phyloP scores from a whole-genome alignment of 2,329 filamentous ascomycete genomes.

The Fusarium incarnatum region DNA sequence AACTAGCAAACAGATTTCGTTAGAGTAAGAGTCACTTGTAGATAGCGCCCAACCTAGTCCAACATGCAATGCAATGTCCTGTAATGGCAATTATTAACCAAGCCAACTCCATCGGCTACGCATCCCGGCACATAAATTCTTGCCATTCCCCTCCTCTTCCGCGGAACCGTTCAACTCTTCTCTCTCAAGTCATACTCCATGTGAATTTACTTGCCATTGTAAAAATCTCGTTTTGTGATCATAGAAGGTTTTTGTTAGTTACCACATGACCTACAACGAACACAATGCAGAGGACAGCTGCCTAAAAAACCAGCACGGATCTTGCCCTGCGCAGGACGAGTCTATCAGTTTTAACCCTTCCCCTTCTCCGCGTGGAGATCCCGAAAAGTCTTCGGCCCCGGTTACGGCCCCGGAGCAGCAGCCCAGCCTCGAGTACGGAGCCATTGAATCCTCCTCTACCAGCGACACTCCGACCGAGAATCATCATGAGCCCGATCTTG shows the following conservation, averaged over 20 bases:
- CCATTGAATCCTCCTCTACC: constrained; percentile 2
- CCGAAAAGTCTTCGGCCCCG: constrained; percentile 18
- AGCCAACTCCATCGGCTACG: constrained; percentile 15
- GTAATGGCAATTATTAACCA: constrained; percentile 23
- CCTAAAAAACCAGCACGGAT: constrained; percentile 45
- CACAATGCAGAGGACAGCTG: constrained; percentile 49
- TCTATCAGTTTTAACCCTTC: constrained; percentile 7
- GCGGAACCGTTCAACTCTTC: background rate
- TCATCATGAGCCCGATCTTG: constrained; percentile 2
- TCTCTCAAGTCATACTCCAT: background rate
- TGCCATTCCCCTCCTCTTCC: background rate
- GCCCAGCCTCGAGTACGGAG: constrained; percentile 22
- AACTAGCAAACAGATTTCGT: background rate
- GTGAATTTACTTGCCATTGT: background rate
- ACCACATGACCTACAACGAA: constrained; percentile 28
- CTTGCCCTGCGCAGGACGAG: constrained; percentile 15
- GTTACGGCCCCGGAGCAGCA: constrained; percentile 14
- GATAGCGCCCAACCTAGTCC: constrained; percentile 19
- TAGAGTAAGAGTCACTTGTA: background rate
- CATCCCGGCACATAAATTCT: constrained; percentile 29
- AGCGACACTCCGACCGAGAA: background rate
- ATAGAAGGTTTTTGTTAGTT: background rate
- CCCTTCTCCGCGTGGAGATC: constrained; percentile 4
- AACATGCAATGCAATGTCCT: background rate
- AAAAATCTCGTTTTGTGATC: constrained; percentile 13